These are phyloP conservation scores for Camelina neglecta DNA, from an alignment of 345 rosid species.

Conservation along the genomic window DNA sequence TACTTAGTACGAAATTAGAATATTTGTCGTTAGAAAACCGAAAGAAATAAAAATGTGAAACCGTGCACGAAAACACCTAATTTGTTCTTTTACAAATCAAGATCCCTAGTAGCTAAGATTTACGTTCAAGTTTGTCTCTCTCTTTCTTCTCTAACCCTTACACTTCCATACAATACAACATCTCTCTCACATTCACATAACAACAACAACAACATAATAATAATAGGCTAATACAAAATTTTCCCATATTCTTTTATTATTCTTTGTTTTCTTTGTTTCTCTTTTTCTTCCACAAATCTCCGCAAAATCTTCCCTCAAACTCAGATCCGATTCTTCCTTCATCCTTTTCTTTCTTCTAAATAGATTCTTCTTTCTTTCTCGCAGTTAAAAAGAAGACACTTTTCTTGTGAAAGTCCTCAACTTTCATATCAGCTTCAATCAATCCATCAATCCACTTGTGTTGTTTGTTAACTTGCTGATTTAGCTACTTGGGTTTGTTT, in stretches of 20 bases:
- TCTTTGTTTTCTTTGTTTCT: not conserved
- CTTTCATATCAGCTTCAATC: conserved; percentile 34
- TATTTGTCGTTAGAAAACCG: no score
- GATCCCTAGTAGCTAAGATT: no score
- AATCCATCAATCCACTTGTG: not conserved
- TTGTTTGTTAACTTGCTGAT: not conserved
- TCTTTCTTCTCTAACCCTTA: no score
- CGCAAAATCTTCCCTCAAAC: conserved; percentile 40
- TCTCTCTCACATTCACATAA: no score
- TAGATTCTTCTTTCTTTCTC: conserved; percentile 30
- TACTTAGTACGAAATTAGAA: no score
- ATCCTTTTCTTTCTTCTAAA: not conserved
- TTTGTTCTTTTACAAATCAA: no score
- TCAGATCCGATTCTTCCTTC: conserved; percentile 45
- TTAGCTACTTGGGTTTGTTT: conserved; percentile 29
- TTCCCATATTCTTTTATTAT: not conserved
- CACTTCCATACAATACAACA: no score
- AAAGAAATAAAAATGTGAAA: no score
- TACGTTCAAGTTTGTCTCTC: no score
- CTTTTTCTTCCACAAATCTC: conserved; percentile 14
- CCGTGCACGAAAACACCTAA: no score
- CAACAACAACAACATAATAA: no score
- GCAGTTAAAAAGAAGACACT: conserved; percentile 6
- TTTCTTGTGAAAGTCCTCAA: conserved; percentile 8
- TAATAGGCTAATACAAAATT: not conserved